Percentiles rank a stretch among this genome's conserved stretches.
phyloP scores from a whole-genome alignment of 1,139 yeast genomes.

The Magnusiomyces paraingens region DNA sequence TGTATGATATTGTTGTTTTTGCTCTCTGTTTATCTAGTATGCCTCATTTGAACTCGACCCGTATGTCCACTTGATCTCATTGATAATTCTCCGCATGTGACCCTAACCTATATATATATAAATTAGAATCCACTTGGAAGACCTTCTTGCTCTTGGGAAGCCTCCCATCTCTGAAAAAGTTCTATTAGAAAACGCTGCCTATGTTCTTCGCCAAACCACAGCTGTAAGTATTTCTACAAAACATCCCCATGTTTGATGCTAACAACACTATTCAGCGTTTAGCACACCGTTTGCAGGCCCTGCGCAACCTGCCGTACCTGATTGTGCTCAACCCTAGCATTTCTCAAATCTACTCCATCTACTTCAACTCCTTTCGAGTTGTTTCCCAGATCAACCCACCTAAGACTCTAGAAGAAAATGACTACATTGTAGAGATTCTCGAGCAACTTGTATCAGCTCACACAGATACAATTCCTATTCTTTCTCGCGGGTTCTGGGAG shows the following conservation, averaged over 20 bases:
- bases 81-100: background rate
- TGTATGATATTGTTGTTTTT: background rate
- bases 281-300: slow-evolving; percentile 59
- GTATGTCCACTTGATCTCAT: slow-evolving; percentile 1
- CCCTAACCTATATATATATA: background rate
- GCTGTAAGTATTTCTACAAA: slow-evolving; percentile 31
- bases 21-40: background rate
- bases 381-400: slow-evolving; percentile 43
- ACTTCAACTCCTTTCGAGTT: slow-evolving; percentile 62
- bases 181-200: slow-evolving; percentile 35
- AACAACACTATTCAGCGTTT: slow-evolving; percentile 24
- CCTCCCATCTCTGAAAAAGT: slow-evolving; percentile 26
- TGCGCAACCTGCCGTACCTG: slow-evolving; percentile 71
- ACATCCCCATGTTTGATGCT: background rate
- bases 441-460: slow-evolving; percentile 63
- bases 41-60: slow-evolving; percentile 11
- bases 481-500: slow-evolving; percentile 80
- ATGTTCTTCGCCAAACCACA: slow-evolving; percentile 40
- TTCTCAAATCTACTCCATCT: slow-evolving; percentile 69
- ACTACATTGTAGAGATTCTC: slow-evolving; percentile 45
- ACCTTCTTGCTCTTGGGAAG: slow-evolving; percentile 24
- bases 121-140: slow-evolving; percentile 22
- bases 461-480: slow-evolving; percentile 70
- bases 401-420: slow-evolving; percentile 48
- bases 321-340: slow-evolving; percentile 85